These are phyloP conservation scores for Pelargonium nanum DNA, from an alignment of 345 rosid species.

Conservation along the genomic window DNA sequence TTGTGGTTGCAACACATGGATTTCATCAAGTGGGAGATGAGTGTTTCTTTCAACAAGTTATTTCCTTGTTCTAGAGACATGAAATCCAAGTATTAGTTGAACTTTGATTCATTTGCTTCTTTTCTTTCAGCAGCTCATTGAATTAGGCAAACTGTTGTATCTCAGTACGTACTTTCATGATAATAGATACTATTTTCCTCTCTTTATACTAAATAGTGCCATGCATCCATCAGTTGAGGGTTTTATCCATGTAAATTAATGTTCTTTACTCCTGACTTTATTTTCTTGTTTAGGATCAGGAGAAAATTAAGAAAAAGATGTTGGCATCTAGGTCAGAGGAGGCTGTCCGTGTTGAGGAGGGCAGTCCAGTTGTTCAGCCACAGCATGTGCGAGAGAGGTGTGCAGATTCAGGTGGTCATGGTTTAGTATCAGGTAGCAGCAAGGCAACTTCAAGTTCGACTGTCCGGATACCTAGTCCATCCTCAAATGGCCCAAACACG, in stretches of 20 bases:
- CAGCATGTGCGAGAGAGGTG: constrained; percentile 30
- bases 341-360: constrained; percentile 36
- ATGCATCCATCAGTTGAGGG: no score
- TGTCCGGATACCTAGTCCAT: constrained; percentile 29
- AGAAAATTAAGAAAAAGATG: constrained; percentile 51
- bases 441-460: constrained; percentile 24
- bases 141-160: no score
- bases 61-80: no score
- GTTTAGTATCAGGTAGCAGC: constrained; percentile 28
- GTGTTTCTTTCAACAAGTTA: no score
- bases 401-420: constrained; percentile 27
- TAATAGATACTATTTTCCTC: no score
- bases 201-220: no score
- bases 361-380: constrained; percentile 24
- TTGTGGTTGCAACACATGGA: no score
- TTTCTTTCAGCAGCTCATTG: no score
- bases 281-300: constrained; percentile 38
- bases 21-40: no score
- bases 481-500: constrained; percentile 19
- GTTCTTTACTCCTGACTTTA: constrained; percentile 6
- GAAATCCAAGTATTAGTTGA: no score
- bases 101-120: no score
- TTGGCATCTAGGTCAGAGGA: constrained; percentile 33
- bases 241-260: neutral
- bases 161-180: no score